Percentiles rank a stretch among this genome's conserved stretches.
These are phyloP conservation scores for Zalerion maritima DNA, from an alignment of 495 filamentous ascomycete genomes.

Conservation along the genomic window DNA sequence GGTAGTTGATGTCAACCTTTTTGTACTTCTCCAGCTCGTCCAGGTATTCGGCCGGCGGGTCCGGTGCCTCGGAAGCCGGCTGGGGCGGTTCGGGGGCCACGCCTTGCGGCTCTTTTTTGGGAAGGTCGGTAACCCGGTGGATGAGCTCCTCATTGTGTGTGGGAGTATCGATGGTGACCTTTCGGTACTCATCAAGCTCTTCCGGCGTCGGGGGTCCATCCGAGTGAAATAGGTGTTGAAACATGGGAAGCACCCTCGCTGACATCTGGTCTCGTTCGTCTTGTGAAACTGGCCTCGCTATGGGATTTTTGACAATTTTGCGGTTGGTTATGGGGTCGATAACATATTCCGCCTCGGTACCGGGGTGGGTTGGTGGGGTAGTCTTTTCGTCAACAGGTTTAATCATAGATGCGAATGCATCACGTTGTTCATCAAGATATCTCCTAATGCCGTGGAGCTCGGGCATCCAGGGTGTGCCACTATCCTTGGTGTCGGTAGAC, in stretches of 20 bases:
- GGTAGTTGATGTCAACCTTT: too few species aligned
- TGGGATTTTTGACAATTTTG: conserved; percentile 25
- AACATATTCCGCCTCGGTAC: conserved; percentile 20
- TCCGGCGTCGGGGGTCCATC: conserved; percentile 19
- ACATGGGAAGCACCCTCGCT: too few species aligned
- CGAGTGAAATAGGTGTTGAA: conserved; percentile 14
- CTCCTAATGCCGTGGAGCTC: too few species aligned
- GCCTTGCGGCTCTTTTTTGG: neutral
- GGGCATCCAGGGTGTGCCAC: too few species aligned
- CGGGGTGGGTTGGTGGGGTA: neutral
- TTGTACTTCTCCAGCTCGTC: conserved; percentile 15
- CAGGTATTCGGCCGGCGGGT: conserved; percentile 8
- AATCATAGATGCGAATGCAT: too few species aligned
- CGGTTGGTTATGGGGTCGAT: conserved; percentile 51
- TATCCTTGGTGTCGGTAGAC: too few species aligned
- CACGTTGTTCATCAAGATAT: too few species aligned
- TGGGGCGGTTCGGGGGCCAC: neutral
- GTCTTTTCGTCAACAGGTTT: too few species aligned
- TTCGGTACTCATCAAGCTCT: conserved; percentile 24
- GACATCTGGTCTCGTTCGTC: conserved; percentile 5
- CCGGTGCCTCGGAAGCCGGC: too few species aligned
- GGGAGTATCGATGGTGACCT: conserved; percentile 16
- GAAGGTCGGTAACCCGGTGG: conserved; percentile 1
- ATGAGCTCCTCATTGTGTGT: neutral
- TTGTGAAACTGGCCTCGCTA: conserved; percentile 2